Evolutionary conservation across 768 basidiomycete genomes (phyloP).

Genomic region (Lentinula boryana): DNA sequence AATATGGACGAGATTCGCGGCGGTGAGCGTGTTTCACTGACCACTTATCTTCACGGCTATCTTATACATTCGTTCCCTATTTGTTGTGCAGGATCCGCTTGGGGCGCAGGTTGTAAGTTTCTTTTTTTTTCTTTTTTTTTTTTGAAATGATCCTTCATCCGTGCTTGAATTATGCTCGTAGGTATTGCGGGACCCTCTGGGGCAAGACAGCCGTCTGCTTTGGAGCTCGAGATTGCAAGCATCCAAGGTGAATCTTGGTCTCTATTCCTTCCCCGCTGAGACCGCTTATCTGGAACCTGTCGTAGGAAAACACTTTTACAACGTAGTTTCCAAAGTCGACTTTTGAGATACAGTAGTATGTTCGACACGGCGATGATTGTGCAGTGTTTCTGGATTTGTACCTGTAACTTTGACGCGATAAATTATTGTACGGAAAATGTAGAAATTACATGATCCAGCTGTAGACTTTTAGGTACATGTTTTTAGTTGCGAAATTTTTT

Average conservation of each 20-base stretch:
- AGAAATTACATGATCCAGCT: too few species aligned
- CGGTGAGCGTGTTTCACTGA: conserved; percentile 31
- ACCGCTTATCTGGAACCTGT: background rate
- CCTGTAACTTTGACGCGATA: too few species aligned
- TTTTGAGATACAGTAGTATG: background rate
- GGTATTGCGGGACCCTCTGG: conserved; percentile 53
- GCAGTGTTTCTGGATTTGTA: too few species aligned
- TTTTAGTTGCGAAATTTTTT: too few species aligned
- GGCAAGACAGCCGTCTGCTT: conserved; percentile 49
- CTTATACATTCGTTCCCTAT: background rate
- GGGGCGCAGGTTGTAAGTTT: background rate
- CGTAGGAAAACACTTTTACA: background rate
- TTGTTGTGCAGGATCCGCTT: background rate
- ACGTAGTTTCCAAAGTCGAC: background rate
- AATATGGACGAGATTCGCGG: conserved; percentile 48
- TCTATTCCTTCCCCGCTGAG: background rate
- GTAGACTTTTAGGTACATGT: too few species aligned
- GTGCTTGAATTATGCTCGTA: conserved; percentile 22
- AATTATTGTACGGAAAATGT: too few species aligned
- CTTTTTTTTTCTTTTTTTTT: background rate
- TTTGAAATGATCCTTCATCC: background rate
- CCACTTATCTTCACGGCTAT: background rate
- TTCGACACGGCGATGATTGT: background rate
- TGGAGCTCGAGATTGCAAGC: conserved; percentile 32
- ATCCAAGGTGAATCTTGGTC: background rate